These are phyloP conservation scores for Naematelia aurantialba DNA, from an alignment of 768 basidiomycete species.

Conservation along the genomic window DNA sequence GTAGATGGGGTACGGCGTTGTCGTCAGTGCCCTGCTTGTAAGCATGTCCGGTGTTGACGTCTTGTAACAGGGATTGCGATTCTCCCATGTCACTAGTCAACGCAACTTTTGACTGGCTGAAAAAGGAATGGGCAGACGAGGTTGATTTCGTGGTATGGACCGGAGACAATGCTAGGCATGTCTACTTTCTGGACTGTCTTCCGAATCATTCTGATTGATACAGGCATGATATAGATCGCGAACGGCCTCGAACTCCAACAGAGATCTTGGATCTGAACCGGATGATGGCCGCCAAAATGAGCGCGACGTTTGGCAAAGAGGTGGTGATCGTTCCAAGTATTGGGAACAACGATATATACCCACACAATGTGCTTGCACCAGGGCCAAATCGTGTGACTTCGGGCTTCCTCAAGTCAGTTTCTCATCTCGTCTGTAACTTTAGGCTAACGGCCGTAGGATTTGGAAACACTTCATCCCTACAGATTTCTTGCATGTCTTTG, in stretches of 20 bases:
- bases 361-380: constrained; percentile 52
- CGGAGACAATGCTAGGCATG: constrained; percentile 52
- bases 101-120: constrained; percentile 73
- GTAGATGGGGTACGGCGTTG: constrained; percentile 44
- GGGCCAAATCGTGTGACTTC: constrained; percentile 52
- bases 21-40: constrained; percentile 36
- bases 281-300: constrained; percentile 65
- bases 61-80: constrained; percentile 57
- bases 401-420: constrained; percentile 64
- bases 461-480: constrained; percentile 80
- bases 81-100: constrained; percentile 75
- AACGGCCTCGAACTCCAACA: constrained; percentile 69
- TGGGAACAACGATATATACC: constrained; percentile 90
- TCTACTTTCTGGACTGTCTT: background rate
- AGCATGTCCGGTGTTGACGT: background rate
- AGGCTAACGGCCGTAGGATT: constrained; percentile 56
- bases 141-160: constrained; percentile 82
- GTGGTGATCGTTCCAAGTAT: constrained; percentile 78
- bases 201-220: constrained; percentile 50
- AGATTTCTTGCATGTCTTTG: constrained; percentile 72
- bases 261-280: constrained; percentile 78
- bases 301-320: constrained; percentile 63
- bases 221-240: constrained; percentile 80
- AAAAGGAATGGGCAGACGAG: constrained; percentile 72
- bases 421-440: background rate